Evolutionary conservation across 2,329 filamentous ascomycete species (phyloP).

Genomic region (Alternaria conjuncta): DNA sequence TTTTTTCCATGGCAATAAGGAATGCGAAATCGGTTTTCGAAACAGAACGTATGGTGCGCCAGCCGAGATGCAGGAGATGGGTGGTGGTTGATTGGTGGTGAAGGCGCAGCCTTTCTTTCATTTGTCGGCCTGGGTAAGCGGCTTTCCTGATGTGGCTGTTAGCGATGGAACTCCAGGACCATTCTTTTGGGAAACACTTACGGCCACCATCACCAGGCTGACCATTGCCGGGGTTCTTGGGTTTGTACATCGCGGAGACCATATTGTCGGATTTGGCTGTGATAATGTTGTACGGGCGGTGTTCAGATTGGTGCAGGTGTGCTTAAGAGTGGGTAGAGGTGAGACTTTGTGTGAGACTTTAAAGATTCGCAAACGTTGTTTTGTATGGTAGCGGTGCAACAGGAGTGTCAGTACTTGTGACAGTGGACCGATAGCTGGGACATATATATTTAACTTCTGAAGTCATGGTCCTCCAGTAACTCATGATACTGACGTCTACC

Average conservation of each 20-base stretch:
- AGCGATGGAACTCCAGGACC: neutral
- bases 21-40: slow-evolving; percentile 12
- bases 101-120: slow-evolving; percentile 22
- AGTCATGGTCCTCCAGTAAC: slow-evolving; percentile 18
- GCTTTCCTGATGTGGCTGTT: slow-evolving; percentile 24
- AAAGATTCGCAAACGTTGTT: slow-evolving; percentile 15
- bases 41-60: slow-evolving; percentile 28
- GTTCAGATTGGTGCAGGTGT: slow-evolving; percentile 6
- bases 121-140: slow-evolving; percentile 18
- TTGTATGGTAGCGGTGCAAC: slow-evolving; percentile 25
- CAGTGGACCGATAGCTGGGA: slow-evolving; percentile 23
- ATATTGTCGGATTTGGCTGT: slow-evolving; percentile 13
- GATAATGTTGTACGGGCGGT: slow-evolving; percentile 1
- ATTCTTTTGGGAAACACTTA: slow-evolving; percentile 15
- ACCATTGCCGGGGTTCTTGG: slow-evolving; percentile 7
- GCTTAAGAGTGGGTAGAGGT: slow-evolving; percentile 22
- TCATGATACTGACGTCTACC: slow-evolving; percentile 17
- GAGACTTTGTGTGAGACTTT: slow-evolving; percentile 34
- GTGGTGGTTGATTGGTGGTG: slow-evolving; percentile 10
- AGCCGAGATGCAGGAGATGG: slow-evolving; percentile 15
- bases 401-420: slow-evolving; percentile 27
- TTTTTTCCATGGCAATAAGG: slow-evolving; percentile 8
- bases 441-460: slow-evolving; percentile 28
- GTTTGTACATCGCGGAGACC: slow-evolving; percentile 21
- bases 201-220: slow-evolving; percentile 29